Evolutionary conservation across 176 grass and related monocot species (phyloP).

Genomic region (maize (Zea mays)): Zm-B73-REFERENCE-NAM-5.0 NC_050097.1:101042001-101042500

Average conservation of each 20-base stretch:
- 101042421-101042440: slow-evolving; percentile 66
- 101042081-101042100: no score
- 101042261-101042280: slow-evolving; percentile 41
- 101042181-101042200: slow-evolving; percentile 55
- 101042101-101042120: no score
- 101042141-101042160: slow-evolving; percentile 95
- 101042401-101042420: slow-evolving; percentile 40
- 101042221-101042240: slow-evolving; percentile 14
- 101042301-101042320: slow-evolving; percentile 77
- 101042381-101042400: no score
- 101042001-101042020: slow-evolving; percentile 44
- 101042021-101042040: slow-evolving; percentile 73
- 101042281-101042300: slow-evolving; percentile 55
- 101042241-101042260: slow-evolving; percentile 31
- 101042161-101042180: slow-evolving; percentile 87
- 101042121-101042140: slow-evolving; percentile 40
- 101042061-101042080: no score
- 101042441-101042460: slow-evolving; percentile 63
- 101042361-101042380: slow-evolving; percentile 62
- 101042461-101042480: slow-evolving; percentile 78
- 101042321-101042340: slow-evolving; percentile 80
- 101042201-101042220: slow-evolving; percentile 45
- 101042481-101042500: slow-evolving; percentile 57
- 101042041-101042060: slow-evolving; percentile 77
- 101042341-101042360: slow-evolving; percentile 74